phyloP scores from a whole-genome alignment of 163 green algal species.

The Scenedesmus sp. region DNA sequence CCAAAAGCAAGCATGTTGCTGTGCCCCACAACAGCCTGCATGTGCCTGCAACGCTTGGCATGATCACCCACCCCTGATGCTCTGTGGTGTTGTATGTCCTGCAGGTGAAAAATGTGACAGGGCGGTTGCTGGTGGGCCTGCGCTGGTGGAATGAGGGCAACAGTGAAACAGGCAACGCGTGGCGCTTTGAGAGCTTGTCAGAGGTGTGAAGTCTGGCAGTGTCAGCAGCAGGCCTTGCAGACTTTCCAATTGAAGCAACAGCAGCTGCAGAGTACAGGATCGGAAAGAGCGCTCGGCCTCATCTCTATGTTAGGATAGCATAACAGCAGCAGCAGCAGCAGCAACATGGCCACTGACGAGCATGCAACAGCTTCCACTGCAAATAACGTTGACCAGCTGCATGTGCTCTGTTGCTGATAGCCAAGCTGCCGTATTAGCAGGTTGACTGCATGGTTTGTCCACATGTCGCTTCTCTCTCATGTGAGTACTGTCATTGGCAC shows the following conservation, averaged over 20 bases:
- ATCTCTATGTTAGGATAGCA: background rate
- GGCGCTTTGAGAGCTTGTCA: slow-evolving; percentile 89
- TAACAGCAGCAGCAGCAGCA: background rate
- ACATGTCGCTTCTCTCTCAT: too few relatives aligned
- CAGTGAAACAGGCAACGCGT: slow-evolving; percentile 87
- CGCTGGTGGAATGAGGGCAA: slow-evolving; percentile 96
- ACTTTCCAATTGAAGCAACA: background rate
- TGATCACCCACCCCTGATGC: background rate
- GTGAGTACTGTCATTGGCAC: too few relatives aligned
- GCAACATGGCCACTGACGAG: background rate
- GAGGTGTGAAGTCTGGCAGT: slow-evolving; percentile 65
- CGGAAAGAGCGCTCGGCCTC: too few relatives aligned
- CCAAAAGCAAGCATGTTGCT: background rate
- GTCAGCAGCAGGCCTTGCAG: background rate
- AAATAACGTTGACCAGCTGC: too few relatives aligned
- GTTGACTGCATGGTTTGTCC: too few relatives aligned
- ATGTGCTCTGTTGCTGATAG: too few relatives aligned
- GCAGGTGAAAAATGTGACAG: slow-evolving; percentile 94
- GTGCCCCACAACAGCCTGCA: background rate
- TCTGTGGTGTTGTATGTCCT: background rate
- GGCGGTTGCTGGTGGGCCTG: slow-evolving; percentile 90
- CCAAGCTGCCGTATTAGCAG: too few relatives aligned
- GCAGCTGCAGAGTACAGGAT: background rate
- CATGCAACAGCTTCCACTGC: too few relatives aligned
- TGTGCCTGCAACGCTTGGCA: background rate